A percentile compares a stretch with the other conserved stretches of the same genome.
Evolutionary conservation across 169 alveolate genomes (phyloP).

Genomic region (Plasmodium cynomolgi): DNA sequence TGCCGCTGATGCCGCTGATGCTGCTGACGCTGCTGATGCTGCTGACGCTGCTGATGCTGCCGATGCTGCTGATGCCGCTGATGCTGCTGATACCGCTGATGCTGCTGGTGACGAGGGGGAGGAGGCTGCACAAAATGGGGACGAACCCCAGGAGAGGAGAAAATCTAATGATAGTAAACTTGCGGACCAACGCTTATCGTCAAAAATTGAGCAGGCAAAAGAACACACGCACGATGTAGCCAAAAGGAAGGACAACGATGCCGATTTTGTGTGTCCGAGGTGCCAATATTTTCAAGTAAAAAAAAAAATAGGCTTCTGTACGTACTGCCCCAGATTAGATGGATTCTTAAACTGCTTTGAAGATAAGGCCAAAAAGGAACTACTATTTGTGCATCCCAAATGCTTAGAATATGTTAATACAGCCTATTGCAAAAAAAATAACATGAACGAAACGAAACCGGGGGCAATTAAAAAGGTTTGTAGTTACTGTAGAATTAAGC

Average conservation of each 20-base stretch:
- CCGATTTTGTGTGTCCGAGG: conserved; percentile 66
- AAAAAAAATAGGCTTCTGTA: conserved; percentile 50
- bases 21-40: background rate
- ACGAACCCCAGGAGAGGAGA: background rate
- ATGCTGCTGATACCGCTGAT: background rate
- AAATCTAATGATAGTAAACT: background rate
- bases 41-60: background rate
- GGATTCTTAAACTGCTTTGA: conserved; percentile 74
- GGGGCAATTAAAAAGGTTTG: conserved; percentile 58
- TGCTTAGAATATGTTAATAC: conserved; percentile 70
- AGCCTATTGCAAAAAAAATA: conserved; percentile 55
- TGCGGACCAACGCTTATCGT: background rate
- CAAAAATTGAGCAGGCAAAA: background rate
- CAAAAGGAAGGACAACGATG: conserved; percentile 15
- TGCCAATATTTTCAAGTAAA: conserved; percentile 64
- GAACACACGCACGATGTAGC: background rate
- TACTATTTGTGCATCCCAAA: conserved; percentile 70
- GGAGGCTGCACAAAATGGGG: background rate
- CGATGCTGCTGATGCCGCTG: background rate
- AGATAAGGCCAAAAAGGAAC: conserved; percentile 69
- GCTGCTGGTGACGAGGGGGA: background rate
- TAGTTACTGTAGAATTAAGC: conserved; percentile 69
- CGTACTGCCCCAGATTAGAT: conserved; percentile 73
- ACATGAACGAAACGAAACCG: conserved; percentile 29
- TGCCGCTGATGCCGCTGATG: background rate